phyloP scores from a whole-genome alignment of 208 protist species.

The Histomonas meleagridis region DNA sequence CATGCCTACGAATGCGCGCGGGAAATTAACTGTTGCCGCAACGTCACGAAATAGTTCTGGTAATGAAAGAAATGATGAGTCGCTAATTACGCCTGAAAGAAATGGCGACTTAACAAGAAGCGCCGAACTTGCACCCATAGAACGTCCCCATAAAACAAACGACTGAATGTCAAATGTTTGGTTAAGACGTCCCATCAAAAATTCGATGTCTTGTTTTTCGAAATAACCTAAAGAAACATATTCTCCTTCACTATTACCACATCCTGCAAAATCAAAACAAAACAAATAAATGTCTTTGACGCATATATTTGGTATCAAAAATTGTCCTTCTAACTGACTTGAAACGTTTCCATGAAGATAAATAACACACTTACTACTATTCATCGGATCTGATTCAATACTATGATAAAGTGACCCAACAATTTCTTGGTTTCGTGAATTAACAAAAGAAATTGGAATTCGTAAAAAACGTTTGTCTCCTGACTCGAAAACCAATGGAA shows the following conservation, averaged over 20 bases:
- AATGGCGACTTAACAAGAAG: neutral
- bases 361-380: neutral
- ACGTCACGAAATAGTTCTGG: neutral
- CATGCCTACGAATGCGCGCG: neutral
- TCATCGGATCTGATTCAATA: neutral
- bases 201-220: neutral
- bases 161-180: neutral
- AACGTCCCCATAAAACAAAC: neutral
- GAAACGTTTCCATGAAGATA: slow-evolving; percentile 18
- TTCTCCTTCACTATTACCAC: neutral
- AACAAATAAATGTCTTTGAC: neutral
- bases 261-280: slow-evolving; percentile 9
- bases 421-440: neutral
- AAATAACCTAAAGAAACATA: slow-evolving; percentile 21
- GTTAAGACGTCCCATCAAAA: neutral
- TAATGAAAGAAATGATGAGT: neutral
- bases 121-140: neutral
- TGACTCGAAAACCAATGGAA: neutral
- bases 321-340: slow-evolving; percentile 4
- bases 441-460: neutral
- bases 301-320: neutral
- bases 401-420: neutral
- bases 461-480: neutral
- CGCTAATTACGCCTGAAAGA: neutral
- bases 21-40: neutral